Percentiles rank a stretch among this genome's conserved stretches.
phyloP scores from a whole-genome alignment of 768 basidiomycete genomes.

The Antrodiella citrinella region DNA sequence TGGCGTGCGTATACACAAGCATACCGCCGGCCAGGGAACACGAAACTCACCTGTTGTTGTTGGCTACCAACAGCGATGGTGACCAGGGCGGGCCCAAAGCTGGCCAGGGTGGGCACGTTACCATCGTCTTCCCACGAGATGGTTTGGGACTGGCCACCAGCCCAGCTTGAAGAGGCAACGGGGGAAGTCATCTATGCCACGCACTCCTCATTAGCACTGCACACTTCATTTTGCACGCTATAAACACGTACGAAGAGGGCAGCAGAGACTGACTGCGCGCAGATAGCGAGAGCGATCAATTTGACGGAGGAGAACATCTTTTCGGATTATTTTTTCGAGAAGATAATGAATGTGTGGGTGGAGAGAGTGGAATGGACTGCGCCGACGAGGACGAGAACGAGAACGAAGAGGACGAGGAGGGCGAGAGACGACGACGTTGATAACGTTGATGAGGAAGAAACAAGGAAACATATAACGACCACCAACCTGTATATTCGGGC shows the following conservation, averaged over 20 bases:
- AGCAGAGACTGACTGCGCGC: slow-evolving; percentile 47
- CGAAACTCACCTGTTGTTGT: slow-evolving; percentile 47
- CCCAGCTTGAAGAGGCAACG: slow-evolving; percentile 33
- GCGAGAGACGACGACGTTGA: slow-evolving; percentile 11
- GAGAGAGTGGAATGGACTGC: slow-evolving; percentile 28
- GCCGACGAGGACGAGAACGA: too few relatives aligned
- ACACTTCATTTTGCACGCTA: too few relatives aligned
- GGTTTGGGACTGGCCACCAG: slow-evolving; percentile 40
- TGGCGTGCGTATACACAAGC: not conserved
- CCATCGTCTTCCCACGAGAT: slow-evolving; percentile 57
- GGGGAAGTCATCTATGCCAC: slow-evolving; percentile 50
- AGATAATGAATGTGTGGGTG: too few relatives aligned
- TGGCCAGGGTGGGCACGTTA: slow-evolving; percentile 34
- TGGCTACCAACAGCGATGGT: slow-evolving; percentile 60
- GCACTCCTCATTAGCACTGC: not conserved
- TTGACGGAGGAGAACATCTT: slow-evolving; percentile 42
- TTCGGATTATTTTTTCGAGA: slow-evolving; percentile 15
- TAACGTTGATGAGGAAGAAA: slow-evolving; percentile 15
- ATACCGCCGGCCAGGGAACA: too few relatives aligned
- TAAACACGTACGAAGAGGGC: slow-evolving; percentile 44
- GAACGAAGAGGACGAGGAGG: slow-evolving; percentile 26
- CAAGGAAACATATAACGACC: slow-evolving; percentile 6
- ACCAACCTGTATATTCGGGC: too few relatives aligned
- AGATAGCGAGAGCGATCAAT: slow-evolving; percentile 37
- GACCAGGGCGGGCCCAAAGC: slow-evolving; percentile 44